Evolutionary conservation across 257 asterid species (phyloP), one percentile per base, ranked within the genome.

Genomic region (Rhazya stricta): DNA sequence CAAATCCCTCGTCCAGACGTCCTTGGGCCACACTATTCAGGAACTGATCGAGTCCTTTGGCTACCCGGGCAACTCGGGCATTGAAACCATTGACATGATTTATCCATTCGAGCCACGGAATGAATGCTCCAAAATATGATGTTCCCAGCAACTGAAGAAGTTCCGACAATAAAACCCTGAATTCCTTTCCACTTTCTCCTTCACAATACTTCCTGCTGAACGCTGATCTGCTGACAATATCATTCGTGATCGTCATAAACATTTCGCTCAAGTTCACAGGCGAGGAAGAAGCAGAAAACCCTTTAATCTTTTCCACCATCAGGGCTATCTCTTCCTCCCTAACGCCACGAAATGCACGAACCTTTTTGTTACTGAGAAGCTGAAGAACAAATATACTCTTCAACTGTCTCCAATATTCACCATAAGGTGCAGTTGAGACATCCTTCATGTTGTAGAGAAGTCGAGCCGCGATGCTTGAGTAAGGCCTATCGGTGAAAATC

Each of bases 221-320:
- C 41, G 87, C 85, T 15, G 84, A 50, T 63, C 86, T 58, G 42
- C 85, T 79, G 4, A 84, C 42, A 29, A 84, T 70, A 53, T 86
- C 85, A 56, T 80, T 79, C 0, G 81, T 78, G 3, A 80, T 45
- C 6, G 63, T 73, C 0, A 45, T 23, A 25, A 86, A 81, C 57
- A 76, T 43, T 1, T 74, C 78, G 43, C 80, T 80, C 77, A 84
- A 18, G 37, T 86, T 74, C 16, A 77, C 13, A 6, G 13, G 3
- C 3, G n/a, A 3, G 4, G 51, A 34, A 18, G 54, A 9, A 12
- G 18, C 29, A 21, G 73, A 39, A 34, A 50, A 12, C 32, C 8
- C 1, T 46, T 1, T 61, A 12, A 75, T 61, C 13, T 61, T 75
- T 43, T 46, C 60, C 5, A 58, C 58, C 79, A 79, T 79, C 3